phyloP scores from a whole-genome alignment of 257 asterid genomes.

The Handroanthus guayacan region DNA sequence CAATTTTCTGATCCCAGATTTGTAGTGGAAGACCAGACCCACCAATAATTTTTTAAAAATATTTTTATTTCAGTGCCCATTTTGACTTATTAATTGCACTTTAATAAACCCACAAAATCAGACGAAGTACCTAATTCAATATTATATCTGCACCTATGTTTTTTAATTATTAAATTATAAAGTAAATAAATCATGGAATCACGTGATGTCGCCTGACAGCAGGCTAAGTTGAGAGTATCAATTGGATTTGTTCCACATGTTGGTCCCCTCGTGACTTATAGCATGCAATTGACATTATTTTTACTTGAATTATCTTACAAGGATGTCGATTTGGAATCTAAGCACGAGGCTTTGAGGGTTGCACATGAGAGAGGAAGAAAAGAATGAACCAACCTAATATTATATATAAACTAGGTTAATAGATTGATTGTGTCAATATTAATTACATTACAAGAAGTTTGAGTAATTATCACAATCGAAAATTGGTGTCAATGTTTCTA shows the following conservation, averaged over 20 bases:
- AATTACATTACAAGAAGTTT: no score
- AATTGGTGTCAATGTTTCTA: no score
- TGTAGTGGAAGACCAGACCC: slow-evolving; percentile 30
- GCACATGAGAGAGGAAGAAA: slow-evolving; percentile 32
- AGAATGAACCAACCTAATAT: background rate
- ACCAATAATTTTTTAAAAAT: background rate
- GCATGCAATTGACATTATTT: slow-evolving; percentile 34
- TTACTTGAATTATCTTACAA: slow-evolving; percentile 44
- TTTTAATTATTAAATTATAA: background rate
- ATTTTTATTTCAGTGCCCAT: background rate
- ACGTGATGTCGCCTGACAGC: slow-evolving; percentile 58
- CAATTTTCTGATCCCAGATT: background rate
- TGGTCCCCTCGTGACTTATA: slow-evolving; percentile 49
- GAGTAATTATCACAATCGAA: no score
- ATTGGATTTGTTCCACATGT: slow-evolving; percentile 35
- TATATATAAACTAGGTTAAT: background rate
- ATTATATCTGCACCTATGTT: background rate
- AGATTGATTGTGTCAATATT: no score
- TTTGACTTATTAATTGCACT: slow-evolving; percentile 31
- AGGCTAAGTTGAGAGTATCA: slow-evolving; percentile 39
- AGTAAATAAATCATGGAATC: slow-evolving; percentile 26
- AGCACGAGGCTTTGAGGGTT: slow-evolving; percentile 34
- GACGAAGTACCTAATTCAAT: background rate
- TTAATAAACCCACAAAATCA: slow-evolving; percentile 10
- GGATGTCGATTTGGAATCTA: slow-evolving; percentile 55